These are phyloP conservation scores for Xylaria sp. DNA, from an alignment of 2,329 filamentous ascomycete species.

Conservation along the genomic window DNA sequence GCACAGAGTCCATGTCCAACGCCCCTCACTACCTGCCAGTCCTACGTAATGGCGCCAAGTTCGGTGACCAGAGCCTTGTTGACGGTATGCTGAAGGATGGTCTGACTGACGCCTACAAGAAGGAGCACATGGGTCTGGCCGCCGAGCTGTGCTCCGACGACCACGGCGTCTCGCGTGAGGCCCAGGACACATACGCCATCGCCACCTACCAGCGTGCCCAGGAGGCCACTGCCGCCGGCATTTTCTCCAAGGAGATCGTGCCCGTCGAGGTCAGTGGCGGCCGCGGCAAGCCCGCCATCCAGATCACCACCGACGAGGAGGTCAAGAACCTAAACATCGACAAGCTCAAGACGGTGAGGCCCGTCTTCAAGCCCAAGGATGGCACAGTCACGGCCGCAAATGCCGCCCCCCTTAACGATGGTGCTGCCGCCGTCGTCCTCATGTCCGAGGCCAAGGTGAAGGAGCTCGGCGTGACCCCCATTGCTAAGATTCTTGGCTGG, in stretches of 20 bases:
- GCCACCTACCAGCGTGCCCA: constrained; percentile 76
- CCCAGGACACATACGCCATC: constrained; percentile 96
- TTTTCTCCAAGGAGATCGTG: constrained; percentile 86
- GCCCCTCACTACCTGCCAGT: constrained; percentile 92
- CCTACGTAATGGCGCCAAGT: constrained; percentile 89
- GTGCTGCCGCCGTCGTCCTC: constrained; percentile 89
- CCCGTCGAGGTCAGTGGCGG: constrained; percentile 88
- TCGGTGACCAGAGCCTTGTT: constrained; percentile 87
- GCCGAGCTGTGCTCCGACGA: constrained; percentile 92
- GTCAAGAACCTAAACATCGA: constrained; percentile 91
- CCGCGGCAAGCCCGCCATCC: constrained; percentile 86
- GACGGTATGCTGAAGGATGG: constrained; percentile 96
- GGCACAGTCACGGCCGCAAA: constrained; percentile 97
- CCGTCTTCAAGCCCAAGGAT: constrained; percentile 79
- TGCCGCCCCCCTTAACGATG: constrained; percentile 95
- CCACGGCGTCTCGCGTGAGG: constrained; percentile 81
- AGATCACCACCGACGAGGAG: constrained; percentile 89
- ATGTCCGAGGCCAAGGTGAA: constrained; percentile 95
- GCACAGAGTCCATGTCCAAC: constrained; percentile 99
- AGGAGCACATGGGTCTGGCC: constrained; percentile 95
- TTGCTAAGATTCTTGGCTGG: constrained; percentile 98
- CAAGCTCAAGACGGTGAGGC: constrained; percentile 86
- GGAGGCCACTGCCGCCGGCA: constrained; percentile 84
- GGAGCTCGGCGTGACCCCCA: constrained; percentile 87
- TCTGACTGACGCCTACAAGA: constrained; percentile 91